Evolutionary conservation across 805 yeast genomes (phyloP).

Genomic region (Candida hispaniensis): DNA sequence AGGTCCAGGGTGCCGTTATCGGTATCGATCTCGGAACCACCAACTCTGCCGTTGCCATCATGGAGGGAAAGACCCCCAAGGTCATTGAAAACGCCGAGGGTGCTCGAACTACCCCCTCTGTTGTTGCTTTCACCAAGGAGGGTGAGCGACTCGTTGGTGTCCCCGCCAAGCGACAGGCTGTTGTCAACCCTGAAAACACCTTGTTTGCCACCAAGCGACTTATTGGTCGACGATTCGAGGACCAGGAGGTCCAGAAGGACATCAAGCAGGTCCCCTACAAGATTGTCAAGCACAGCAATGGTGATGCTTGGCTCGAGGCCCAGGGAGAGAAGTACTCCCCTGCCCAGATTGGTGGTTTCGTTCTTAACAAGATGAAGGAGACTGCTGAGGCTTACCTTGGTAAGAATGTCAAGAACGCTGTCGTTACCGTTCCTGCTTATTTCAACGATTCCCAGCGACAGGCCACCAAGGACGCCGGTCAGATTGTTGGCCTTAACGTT

Average conservation of each 20-base stretch:
- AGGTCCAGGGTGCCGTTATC: conserved; percentile 53
- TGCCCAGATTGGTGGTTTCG: conserved; percentile 89
- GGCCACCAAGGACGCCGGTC: conserved; percentile 96
- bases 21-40: conserved; percentile 86
- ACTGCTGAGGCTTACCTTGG: conserved; percentile 90
- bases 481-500: conserved; percentile 87
- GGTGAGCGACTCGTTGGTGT: conserved; percentile 89
- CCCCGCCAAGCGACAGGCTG: conserved; percentile 94
- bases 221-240: conserved; percentile 87
- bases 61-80: conserved; percentile 69
- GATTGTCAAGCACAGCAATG: conserved; percentile 80
- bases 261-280: conserved; percentile 79
- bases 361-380: conserved; percentile 95
- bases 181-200: conserved; percentile 88
- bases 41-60: conserved; percentile 78
- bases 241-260: conserved; percentile 84
- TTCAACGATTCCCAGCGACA: conserved; percentile 88
- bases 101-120: conserved; percentile 79
- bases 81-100: conserved; percentile 74
- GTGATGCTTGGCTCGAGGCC: conserved; percentile 95
- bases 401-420: conserved; percentile 79
- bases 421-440: conserved; percentile 83
- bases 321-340: conserved; percentile 85
- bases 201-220: conserved; percentile 90
- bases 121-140: conserved; percentile 86